Base-by-base conservation (phyloP, 106 monocot species). In the Dendrobium catenatum region DNA sequence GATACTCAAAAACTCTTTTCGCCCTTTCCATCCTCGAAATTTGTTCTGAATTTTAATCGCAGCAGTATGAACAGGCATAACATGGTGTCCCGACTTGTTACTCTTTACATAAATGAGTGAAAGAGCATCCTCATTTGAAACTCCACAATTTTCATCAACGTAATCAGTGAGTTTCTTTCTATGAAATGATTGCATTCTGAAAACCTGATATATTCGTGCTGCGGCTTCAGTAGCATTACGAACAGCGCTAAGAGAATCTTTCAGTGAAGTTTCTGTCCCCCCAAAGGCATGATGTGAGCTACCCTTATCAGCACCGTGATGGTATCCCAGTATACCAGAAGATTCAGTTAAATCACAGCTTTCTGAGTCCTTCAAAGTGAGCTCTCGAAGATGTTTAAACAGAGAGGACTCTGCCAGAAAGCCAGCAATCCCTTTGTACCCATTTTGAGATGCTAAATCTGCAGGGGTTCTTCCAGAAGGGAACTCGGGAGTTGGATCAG, bases 11-110 rank as follows among this genome's bases (percentile, higher is more conserved):
- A 94, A 97, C 48, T 94, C 94, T 72, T 90, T 94, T 83, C 94
- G 91, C 51, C 97, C 94, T 87, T 98, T 98, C 97, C 97, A 94
- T 73, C 97, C 94, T 61, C 97, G 89, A 82, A 94, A 98, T 77
- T 94, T 98, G 72, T 98, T 98, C 55, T 93, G 97, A 73, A 98
- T 98, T 76, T 92, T 84, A 59, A 85, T 79, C 61, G 97, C 97
- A 82, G 97, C 97, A 79, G 85, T 79, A 84, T 89, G 86, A 9
- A 85, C 82, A 73, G 87, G 94, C 79, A 82, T 80, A 81, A 86
- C 88, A 80, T 88, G 81, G 9, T 86, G 90, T 16, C 85, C 86
- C 11, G 80, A 20, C 58, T 86, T 92, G 40, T 78, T 68, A 9
- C 64, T 61, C 47, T 88, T 94, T 8, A 85, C 10, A 79, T 87